Evolutionary conservation across 768 basidiomycete genomes (phyloP), one percentile per base, ranked within the genome.

Genomic region (Myochromella boudieri): DNA sequence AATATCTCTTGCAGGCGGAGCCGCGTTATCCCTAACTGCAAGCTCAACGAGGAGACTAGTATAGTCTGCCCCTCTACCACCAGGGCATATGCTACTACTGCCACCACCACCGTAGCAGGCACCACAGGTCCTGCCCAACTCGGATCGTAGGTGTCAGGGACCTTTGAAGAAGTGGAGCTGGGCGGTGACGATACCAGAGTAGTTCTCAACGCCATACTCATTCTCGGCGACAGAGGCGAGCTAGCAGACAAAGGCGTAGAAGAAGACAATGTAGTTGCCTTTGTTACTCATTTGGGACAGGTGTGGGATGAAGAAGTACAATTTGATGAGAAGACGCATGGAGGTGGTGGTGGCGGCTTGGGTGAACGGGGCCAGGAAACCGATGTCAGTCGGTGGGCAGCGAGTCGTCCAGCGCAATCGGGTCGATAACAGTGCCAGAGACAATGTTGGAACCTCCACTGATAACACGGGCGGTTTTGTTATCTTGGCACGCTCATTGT

Each of bases 251-350:
- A 97, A 84, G 26, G 80, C 82, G 1, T 91, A 94, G 25, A 98
- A 81, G 2, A 92, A 95, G 32, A 90, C 71, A 60, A 98, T 84
- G 65, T 91, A 97, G 69, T 97, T 99, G 39, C 94, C 79, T 22
- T 86, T 79, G 74, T 97, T 97, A 59, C 75, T 72, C 97, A 99
- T 99, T 66, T 97, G 95, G 0, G 95, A 95, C 3, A 97, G 95
- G 61, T 97, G 95, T 0, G 93, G 95, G 37, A 97, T 81, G 10
- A 91, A 91, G 51, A 94, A 68, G 9, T 87, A 78, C 43, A 63
- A 81, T 17, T 72, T 49, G 11, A 94, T 94, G 52, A 99, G 75
- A 61, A 82, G 91, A 33, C 89, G 82, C 95, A 99, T 98, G 9
- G 73, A 67, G 18, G 86, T 87, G 22, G 80, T 82, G 0, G 80